Base-by-base conservation (phyloP, 345 rosid genomes). In the Acer yangbiense region DNA sequence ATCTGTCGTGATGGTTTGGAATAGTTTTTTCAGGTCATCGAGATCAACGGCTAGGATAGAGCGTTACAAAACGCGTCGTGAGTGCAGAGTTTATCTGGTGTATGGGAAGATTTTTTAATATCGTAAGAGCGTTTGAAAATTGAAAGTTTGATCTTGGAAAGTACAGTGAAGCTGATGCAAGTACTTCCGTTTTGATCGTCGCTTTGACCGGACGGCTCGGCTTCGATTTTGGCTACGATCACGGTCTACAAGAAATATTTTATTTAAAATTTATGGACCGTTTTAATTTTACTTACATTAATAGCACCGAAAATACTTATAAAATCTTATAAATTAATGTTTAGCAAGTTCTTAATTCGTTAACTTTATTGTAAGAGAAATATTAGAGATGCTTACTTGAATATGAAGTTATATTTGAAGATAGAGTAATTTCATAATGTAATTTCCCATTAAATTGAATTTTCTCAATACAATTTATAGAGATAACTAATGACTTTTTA, bases 121-220 rank as follows among this genome's bases (percentile, higher is more conserved):
- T 18, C 12, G 1, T 60, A 21, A 0, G 11, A 21, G 64, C 25
- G 27, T 60, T 54, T 16, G n/a, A 9, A 54, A 6, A 7, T 2
- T 7, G 32, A 29, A 29, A 29, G 32, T 29, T 29, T 29, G 32
- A 29, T 29, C 32, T 29, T 12, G 6, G 65, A 71, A 14, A 63
- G 48, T 46, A 46, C 62, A 29, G 9, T 18, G 27, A 63, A 25
- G 76, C 35, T 58, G 21, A 4, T 9, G 21, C 14, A 5, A 0
- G 3, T 4, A 4, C 12, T 46, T 44, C 17, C n/a, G 1, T 18
- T 43, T 32, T 39, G 8, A 39, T 60, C 25, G 16, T 71, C 32
- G 52, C 57, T 48, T 12, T 10, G 63, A 17, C 58, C 3, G 20
- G 18, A 60, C 46, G 71, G 69, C 79, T 61, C 44, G 63, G 74